Conservation (phyloP, 1,139 yeast genomes). For the Debaryomyces udenii region DNA sequence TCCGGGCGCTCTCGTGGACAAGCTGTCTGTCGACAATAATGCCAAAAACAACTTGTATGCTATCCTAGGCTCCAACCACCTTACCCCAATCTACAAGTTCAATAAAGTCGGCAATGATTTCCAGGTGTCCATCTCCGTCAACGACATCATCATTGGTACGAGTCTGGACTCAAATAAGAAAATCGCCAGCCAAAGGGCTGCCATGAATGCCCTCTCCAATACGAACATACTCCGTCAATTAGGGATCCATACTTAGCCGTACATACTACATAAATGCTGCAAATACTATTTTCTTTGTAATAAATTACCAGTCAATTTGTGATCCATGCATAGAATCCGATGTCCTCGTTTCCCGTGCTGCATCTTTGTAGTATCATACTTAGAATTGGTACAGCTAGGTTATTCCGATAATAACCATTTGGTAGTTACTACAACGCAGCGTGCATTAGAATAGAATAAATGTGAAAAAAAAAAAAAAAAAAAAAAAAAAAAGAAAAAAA, state of each 20-base stretch:
- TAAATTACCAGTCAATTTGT: too few relatives aligned
- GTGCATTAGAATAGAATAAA: too few relatives aligned
- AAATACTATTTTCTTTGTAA: background rate
- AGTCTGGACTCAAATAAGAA: conserved; percentile 35
- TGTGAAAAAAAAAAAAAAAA: background rate
- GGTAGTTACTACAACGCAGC: too few relatives aligned
- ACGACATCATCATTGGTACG: conserved; percentile 34
- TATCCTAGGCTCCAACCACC: conserved; percentile 25
- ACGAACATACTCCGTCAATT: conserved; percentile 20
- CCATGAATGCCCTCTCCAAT: conserved; percentile 32
- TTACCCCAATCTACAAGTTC: conserved; percentile 26
- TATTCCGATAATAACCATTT: too few relatives aligned
- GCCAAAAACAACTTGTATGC: conserved; percentile 34
- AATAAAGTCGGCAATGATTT: conserved; percentile 23
- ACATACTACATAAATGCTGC: background rate
- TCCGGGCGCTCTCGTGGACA: conserved; percentile 3
- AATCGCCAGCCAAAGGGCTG: conserved; percentile 35
- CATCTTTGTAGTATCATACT: too few relatives aligned
- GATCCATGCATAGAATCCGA: too few relatives aligned
- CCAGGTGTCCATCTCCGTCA: conserved; percentile 25
- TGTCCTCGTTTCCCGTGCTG: too few relatives aligned
- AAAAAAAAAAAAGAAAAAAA: conserved; percentile 11
- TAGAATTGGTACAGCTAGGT: too few relatives aligned
- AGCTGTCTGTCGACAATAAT: conserved; percentile 20
- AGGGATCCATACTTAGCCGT: conserved; percentile 15